A percentile compares a stretch with the other conserved stretches of the same genome.
Conservation (phyloP, 805 yeast species). For the Wickerhamomyces bovis region DNA sequence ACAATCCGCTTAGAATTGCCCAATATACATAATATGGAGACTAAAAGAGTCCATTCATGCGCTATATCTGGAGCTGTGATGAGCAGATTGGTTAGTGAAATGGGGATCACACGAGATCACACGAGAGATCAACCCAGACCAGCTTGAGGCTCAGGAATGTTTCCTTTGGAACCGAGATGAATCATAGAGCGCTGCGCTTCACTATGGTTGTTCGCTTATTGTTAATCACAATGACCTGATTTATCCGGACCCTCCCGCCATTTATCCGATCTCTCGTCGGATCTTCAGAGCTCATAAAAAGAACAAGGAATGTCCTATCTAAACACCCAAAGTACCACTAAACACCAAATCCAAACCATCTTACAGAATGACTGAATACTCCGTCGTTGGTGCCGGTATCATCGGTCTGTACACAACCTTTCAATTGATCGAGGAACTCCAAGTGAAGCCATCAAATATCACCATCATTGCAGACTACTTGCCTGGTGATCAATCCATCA, state of each 20-base stretch:
- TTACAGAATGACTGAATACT: conserved; percentile 11
- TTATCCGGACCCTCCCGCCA: neutral
- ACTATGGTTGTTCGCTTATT: neutral
- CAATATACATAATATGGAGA: too few species aligned
- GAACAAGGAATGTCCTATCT: neutral
- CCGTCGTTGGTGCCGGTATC: conserved; percentile 53
- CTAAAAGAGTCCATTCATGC: too few species aligned
- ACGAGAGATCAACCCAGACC: too few species aligned
- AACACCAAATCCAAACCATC: neutral
- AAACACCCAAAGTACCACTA: neutral
- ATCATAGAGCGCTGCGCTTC: too few species aligned
- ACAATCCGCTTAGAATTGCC: too few species aligned
- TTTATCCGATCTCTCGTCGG: neutral
- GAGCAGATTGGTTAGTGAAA: too few species aligned
- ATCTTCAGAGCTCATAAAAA: neutral
- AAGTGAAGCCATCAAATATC: conserved; percentile 36
- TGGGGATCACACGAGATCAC: too few species aligned
- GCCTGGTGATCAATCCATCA: conserved; percentile 74
- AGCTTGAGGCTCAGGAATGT: too few species aligned
- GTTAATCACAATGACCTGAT: neutral
- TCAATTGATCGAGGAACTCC: conserved; percentile 37
- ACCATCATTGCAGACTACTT: conserved; percentile 57
- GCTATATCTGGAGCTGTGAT: too few species aligned
- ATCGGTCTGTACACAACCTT: conserved; percentile 60
- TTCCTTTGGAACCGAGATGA: too few species aligned